Percentiles rank a stretch among this genome's conserved stretches.
Evolutionary conservation across 2,329 filamentous ascomycete genomes (phyloP).

Genomic region (Alternaria sp.): DNA sequence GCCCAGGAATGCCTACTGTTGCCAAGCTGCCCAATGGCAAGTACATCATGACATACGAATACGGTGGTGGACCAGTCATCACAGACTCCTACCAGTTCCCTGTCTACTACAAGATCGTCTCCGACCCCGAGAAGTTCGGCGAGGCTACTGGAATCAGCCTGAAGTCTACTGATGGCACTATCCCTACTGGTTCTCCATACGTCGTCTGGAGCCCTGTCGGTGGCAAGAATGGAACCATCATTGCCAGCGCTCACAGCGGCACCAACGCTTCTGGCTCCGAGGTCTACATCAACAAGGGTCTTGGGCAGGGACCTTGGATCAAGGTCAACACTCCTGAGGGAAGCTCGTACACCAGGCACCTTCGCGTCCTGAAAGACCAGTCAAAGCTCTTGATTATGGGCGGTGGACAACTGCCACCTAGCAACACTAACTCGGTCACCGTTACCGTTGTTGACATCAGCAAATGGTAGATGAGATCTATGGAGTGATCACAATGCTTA

Average conservation of each 20-base stretch:
- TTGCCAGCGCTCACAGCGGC: slow-evolving; percentile 54
- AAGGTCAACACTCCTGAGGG: slow-evolving; percentile 54
- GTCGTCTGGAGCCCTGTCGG: slow-evolving; percentile 61
- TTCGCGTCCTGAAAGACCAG: slow-evolving; percentile 56
- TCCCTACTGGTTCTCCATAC: slow-evolving; percentile 60
- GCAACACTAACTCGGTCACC: slow-evolving; percentile 43
- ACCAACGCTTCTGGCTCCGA: slow-evolving; percentile 33
- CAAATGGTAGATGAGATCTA: slow-evolving; percentile 9
- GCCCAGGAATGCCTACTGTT: slow-evolving; percentile 75
- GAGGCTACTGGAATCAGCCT: slow-evolving; percentile 54
- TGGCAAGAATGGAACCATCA: slow-evolving; percentile 61
- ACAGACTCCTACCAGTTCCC: slow-evolving; percentile 55
- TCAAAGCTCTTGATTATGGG: slow-evolving; percentile 54
- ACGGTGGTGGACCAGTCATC: slow-evolving; percentile 58
- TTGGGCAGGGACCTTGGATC: slow-evolving; percentile 58
- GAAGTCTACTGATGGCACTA: slow-evolving; percentile 56
- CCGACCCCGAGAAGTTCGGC: slow-evolving; percentile 59
- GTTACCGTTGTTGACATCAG: slow-evolving; percentile 46
- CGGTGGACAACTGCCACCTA: slow-evolving; percentile 50
- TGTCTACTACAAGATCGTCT: slow-evolving; percentile 62
- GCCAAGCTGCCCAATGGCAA: slow-evolving; percentile 66
- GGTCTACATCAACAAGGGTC: slow-evolving; percentile 59
- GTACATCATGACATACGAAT: slow-evolving; percentile 73
- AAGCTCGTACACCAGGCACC: slow-evolving; percentile 57
- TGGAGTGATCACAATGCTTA: not conserved